Evolutionary conservation across 169 alveolate genomes (phyloP).

Genomic region (Plasmodium sp.): DNA sequence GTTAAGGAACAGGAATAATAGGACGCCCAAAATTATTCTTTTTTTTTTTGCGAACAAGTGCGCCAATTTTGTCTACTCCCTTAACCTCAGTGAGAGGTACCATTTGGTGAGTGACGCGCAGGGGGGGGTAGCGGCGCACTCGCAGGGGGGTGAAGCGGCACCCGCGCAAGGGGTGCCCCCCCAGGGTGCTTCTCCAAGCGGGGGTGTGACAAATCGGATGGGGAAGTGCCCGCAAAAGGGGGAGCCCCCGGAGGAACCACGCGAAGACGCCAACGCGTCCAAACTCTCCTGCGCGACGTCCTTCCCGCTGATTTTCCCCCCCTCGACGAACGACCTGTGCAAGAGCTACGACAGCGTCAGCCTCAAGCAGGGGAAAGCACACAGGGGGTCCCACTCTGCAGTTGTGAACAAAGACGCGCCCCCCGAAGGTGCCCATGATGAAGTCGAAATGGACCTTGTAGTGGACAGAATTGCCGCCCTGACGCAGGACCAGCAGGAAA

Average conservation of each 20-base stretch:
- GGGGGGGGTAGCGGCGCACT: no score
- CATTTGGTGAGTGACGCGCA: not conserved
- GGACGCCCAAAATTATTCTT: slow-evolving; percentile 49
- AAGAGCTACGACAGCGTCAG: not conserved
- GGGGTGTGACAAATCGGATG: not conserved
- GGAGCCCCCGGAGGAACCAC: not conserved
- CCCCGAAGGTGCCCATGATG: not conserved
- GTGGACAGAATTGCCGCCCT: not conserved
- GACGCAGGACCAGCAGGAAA: not conserved
- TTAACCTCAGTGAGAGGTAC: slow-evolving; percentile 10
- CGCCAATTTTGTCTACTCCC: slow-evolving; percentile 27
- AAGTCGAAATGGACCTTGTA: not conserved
- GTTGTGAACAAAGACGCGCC: not conserved
- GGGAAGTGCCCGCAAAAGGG: not conserved
- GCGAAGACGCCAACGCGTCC: not conserved
- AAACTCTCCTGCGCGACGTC: not conserved
- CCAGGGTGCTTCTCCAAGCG: not conserved
- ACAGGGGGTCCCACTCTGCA: not conserved
- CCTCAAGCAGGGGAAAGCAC: not conserved
- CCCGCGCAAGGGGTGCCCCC: not conserved
- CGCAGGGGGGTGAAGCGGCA: no score
- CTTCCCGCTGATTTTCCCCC: not conserved
- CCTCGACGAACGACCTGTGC: not conserved
- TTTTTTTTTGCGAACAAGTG: slow-evolving; percentile 18
- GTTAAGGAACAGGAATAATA: slow-evolving; percentile 63